These are phyloP conservation scores for Coemansia sp. DNA, from an alignment of 192 early-diverging fungal species.

Conservation along the genomic window DNA sequence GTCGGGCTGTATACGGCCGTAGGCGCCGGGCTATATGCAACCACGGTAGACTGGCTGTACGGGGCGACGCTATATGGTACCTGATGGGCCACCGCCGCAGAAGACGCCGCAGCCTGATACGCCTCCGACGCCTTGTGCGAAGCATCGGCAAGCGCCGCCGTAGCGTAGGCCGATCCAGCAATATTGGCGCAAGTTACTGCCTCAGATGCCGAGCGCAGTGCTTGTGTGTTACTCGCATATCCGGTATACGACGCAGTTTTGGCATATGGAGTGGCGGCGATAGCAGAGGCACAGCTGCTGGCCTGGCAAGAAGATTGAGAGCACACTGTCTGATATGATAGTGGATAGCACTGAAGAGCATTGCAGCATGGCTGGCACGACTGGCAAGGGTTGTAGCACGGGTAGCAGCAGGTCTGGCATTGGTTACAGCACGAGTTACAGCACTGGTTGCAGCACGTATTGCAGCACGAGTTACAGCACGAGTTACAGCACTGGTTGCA, in stretches of 20 bases:
- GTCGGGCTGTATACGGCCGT: background rate
- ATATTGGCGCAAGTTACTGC: background rate
- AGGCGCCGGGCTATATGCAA: background rate
- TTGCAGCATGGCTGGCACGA: background rate
- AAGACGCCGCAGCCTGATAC: background rate
- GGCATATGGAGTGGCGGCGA: background rate
- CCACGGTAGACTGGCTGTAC: background rate
- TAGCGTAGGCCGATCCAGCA: background rate
- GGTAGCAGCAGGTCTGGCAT: too few species aligned
- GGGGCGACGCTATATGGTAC: background rate
- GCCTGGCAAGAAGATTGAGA: background rate
- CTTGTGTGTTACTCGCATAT: background rate
- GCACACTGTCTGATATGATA: background rate
- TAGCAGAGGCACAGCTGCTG: background rate
- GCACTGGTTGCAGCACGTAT: too few species aligned
- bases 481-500: background rate
- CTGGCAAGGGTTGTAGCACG: too few species aligned
- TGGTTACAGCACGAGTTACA: too few species aligned
- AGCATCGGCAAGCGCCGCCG: background rate
- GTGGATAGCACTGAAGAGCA: background rate
- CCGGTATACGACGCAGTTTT: background rate
- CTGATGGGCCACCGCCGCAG: background rate
- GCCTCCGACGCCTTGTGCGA: background rate
- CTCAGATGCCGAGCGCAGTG: background rate
- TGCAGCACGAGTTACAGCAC: background rate